A percentile compares a stretch with the other conserved stretches of the same genome.
Conservation (phyloP, 805 yeast species). For the Candida pseudoglaebosa region DNA sequence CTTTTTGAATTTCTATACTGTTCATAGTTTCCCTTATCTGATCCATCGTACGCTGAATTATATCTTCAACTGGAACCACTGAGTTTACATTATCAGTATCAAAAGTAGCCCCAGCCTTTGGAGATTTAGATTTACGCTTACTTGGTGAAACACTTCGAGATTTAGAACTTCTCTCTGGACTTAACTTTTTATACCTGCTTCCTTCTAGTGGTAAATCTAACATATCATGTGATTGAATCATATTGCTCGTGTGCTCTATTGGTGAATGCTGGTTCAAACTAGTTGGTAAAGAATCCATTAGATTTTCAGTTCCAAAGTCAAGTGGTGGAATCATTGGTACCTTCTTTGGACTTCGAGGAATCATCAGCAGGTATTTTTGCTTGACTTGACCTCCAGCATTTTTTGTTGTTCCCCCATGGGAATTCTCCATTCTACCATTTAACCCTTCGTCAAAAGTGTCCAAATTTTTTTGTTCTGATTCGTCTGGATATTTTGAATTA, state of each 20-base stretch:
- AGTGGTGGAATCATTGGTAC: constrained; percentile 1
- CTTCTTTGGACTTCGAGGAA: no score
- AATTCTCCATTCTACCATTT: no score
- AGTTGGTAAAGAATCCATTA: no score
- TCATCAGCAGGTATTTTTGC: background rate
- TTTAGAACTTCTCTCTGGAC: background rate
- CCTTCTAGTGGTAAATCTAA: background rate
- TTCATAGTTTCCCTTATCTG: background rate
- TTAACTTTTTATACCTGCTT: background rate
- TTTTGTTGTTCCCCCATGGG: background rate
- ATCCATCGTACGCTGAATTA: background rate
- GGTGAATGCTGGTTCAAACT: no score
- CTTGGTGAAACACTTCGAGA: background rate
- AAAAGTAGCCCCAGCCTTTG: no score
- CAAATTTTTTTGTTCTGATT: no score
- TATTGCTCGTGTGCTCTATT: no score
- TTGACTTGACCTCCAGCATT: background rate
- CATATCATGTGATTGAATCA: background rate
- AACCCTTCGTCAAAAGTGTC: no score
- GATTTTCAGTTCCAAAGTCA: no score
- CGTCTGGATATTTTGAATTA: no score
- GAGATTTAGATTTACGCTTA: background rate
- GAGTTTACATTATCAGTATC: background rate
- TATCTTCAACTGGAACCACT: background rate
- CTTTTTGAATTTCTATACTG: background rate